Percentiles rank a stretch among this genome's conserved stretches.
Conservation (phyloP, 2,329 filamentous ascomycete genomes). For the Sarocladiaceae sp. region DNA sequence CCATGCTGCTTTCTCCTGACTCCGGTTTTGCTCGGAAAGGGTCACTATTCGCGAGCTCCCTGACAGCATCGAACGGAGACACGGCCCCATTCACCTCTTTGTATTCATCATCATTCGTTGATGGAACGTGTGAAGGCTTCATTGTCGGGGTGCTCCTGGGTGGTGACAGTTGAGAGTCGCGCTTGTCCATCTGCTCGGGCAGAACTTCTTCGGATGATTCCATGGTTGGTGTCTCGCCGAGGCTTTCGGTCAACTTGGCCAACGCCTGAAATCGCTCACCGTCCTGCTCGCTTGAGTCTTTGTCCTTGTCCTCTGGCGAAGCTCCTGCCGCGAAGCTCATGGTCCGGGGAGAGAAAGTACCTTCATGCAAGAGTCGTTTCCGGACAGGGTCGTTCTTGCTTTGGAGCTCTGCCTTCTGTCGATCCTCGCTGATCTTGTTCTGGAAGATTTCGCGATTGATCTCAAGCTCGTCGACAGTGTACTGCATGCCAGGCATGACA, state of each 20-base stretch:
- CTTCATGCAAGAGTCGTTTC: constrained; percentile 32
- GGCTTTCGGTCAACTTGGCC: constrained; percentile 8
- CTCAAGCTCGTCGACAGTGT: constrained; percentile 77
- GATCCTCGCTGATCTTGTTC: constrained; percentile 59
- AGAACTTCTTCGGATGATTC: background rate
- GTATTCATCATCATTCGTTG: constrained; percentile 22
- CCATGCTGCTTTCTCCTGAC: constrained; percentile 22
- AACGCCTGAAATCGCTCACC: constrained; percentile 10
- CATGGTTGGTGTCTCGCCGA: constrained; percentile 15
- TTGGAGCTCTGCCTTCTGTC: constrained; percentile 34
- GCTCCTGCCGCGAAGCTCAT: constrained; percentile 33
- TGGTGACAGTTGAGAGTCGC: constrained; percentile 11
- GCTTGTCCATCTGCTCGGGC: background rate
- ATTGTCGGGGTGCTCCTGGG: constrained; percentile 23
- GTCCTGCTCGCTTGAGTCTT: constrained; percentile 14
- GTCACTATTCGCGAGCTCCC: constrained; percentile 46
- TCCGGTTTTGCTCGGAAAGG: constrained; percentile 33
- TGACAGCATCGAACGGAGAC: constrained; percentile 41
- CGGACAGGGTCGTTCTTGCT: constrained; percentile 31
- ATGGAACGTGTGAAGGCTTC: constrained; percentile 24
- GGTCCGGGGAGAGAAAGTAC: constrained; percentile 40
- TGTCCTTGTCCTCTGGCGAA: constrained; percentile 18
- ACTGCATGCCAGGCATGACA: constrained; percentile 78
- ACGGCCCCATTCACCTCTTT: constrained; percentile 40
- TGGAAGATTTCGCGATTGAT: constrained; percentile 74